A percentile compares a stretch with the other conserved stretches of the same genome.
These are phyloP conservation scores for Cudoniella acicularis DNA, from an alignment of 495 filamentous ascomycete genomes.

Conservation along the genomic window DNA sequence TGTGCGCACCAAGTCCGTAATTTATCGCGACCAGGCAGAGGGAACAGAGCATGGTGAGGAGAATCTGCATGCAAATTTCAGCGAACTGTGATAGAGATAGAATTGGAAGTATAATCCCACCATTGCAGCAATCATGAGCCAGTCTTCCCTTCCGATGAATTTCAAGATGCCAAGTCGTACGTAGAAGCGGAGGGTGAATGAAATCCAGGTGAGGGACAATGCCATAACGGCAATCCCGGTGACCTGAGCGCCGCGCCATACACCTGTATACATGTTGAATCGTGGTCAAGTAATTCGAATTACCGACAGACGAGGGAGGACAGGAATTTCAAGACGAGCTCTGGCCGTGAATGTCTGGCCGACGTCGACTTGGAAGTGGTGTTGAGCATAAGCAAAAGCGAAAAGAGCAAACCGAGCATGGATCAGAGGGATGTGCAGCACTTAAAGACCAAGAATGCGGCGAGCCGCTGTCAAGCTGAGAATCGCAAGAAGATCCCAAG, in stretches of 20 bases:
- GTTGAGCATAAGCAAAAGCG: neutral
- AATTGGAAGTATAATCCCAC: neutral
- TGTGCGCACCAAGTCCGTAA: constrained; percentile 21
- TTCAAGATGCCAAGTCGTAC: constrained; percentile 20
- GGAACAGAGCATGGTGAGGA: constrained; percentile 19
- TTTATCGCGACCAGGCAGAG: constrained; percentile 11
- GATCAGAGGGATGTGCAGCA: neutral
- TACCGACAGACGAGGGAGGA: too few species aligned
- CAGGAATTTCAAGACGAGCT: too few species aligned
- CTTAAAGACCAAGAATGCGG: neutral
- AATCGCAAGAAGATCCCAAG: neutral
- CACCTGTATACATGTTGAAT: constrained; percentile 7
- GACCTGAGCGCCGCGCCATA: constrained; percentile 18
- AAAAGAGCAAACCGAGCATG: neutral
- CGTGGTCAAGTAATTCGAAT: neutral
- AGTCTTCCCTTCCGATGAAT: constrained; percentile 23
- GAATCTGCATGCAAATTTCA: constrained; percentile 10
- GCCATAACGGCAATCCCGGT: constrained; percentile 20
- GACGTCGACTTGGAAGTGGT: neutral
- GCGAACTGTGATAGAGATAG: neutral
- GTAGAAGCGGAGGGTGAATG: constrained; percentile 18
- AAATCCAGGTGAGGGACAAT: constrained; percentile 21
- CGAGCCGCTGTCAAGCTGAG: neutral
- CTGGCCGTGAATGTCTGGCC: neutral
- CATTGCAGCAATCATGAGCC: constrained; percentile 24